phyloP scores from a whole-genome alignment of 1,284 basidiomycete species.

The Cutaneotrichosporon daszewskae region DNA sequence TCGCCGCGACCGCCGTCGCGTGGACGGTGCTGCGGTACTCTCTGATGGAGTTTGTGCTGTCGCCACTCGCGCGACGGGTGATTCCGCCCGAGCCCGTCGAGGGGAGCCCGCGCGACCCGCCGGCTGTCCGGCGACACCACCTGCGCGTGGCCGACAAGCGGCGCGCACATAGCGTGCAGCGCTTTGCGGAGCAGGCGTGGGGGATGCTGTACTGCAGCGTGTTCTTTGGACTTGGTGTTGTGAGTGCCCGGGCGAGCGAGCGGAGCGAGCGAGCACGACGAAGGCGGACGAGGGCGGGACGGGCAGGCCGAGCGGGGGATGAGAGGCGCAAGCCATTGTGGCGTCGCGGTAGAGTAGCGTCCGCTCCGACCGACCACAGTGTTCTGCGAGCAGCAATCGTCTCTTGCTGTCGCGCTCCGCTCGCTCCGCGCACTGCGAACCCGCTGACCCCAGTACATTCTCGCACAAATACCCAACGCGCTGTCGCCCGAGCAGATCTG shows the following conservation, averaged over 20 bases:
- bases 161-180: conserved; percentile 61
- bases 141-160: conserved; percentile 19
- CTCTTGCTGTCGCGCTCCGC: background rate
- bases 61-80: conserved; percentile 50
- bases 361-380: too few relatives aligned
- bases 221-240: conserved; percentile 73
- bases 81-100: conserved; percentile 3
- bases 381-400: too few relatives aligned
- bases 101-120: too few relatives aligned
- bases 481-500: conserved; percentile 67
- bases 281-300: too few relatives aligned
- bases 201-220: conserved; percentile 70
- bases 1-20: conserved; percentile 65
- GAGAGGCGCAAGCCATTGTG: too few relatives aligned
- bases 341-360: too few relatives aligned
- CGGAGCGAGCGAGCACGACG: background rate
- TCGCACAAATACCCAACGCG: conserved; percentile 65
- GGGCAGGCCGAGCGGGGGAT: too few relatives aligned
- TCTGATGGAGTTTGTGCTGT: conserved; percentile 63
- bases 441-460: conserved; percentile 60
- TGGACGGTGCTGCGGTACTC: conserved; percentile 75
- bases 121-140: conserved; percentile 6
- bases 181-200: conserved; percentile 96
- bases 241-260: too few relatives aligned
- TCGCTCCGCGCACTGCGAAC: background rate